phyloP scores from a whole-genome alignment of 805 yeast species.

The Candida ponderosae region DNA sequence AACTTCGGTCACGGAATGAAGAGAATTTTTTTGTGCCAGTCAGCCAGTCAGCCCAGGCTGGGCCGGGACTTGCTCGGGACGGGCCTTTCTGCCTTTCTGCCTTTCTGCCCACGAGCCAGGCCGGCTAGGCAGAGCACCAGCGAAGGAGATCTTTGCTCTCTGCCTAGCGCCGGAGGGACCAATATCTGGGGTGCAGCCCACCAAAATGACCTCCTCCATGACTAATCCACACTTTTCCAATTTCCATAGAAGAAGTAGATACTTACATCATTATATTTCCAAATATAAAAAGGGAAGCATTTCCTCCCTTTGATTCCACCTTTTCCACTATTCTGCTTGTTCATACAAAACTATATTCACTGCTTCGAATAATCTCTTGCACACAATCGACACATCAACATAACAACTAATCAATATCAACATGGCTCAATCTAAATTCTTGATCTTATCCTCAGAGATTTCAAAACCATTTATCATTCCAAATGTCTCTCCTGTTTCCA shows the following conservation, averaged over 20 bases:
- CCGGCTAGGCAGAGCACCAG: no score
- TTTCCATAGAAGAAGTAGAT: no score
- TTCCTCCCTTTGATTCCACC: not conserved
- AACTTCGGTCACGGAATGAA: no score
- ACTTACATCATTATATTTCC: no score
- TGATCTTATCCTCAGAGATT: slow-evolving; percentile 47
- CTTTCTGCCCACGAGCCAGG: no score
- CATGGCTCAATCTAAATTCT: slow-evolving; percentile 27
- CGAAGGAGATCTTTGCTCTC: no score
- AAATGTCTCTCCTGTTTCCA: slow-evolving; percentile 49
- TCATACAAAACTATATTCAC: slow-evolving; percentile 2
- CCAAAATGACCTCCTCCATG: slow-evolving; percentile 2
- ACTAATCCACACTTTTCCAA: not conserved
- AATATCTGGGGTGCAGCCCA: slow-evolving; percentile 9
- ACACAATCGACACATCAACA: slow-evolving; percentile 5
- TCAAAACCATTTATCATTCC: slow-evolving; percentile 61
- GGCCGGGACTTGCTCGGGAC: no score
- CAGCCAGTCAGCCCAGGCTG: no score
- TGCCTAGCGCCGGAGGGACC: not conserved
- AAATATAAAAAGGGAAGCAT: slow-evolving; percentile 1
- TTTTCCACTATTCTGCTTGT: no score
- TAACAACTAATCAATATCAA: slow-evolving; percentile 11
- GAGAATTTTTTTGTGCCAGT: no score
- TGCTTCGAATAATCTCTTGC: slow-evolving; percentile 5
- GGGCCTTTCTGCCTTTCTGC: no score